Percentiles rank a stretch among this genome's conserved stretches.
These are phyloP conservation scores for Pelargonium exstipulatum DNA, from an alignment of 441 rosid genomes.

Conservation along the genomic window DNA sequence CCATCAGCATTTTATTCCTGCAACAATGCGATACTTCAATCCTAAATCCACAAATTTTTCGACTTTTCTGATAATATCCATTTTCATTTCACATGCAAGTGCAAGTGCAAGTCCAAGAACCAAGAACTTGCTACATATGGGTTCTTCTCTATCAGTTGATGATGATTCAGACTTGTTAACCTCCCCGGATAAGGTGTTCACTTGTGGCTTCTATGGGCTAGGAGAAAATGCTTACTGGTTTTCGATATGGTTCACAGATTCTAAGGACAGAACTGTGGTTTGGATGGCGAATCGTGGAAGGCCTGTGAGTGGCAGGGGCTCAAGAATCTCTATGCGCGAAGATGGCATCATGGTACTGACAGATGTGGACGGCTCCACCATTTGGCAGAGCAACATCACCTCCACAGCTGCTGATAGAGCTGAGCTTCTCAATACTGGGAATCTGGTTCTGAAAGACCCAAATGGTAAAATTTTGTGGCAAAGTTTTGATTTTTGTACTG, in stretches of 20 bases:
- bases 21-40: too few species aligned
- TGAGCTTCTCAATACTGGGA: slow-evolving; percentile 35
- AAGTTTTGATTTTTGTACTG: slow-evolving; percentile 43
- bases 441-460: slow-evolving; percentile 29
- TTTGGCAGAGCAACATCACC: slow-evolving; percentile 34
- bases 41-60: too few species aligned
- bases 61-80: neutral
- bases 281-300: slow-evolving; percentile 48
- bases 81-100: neutral
- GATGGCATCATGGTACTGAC: slow-evolving; percentile 36
- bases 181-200: slow-evolving; percentile 34
- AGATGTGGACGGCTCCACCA: slow-evolving; percentile 29
- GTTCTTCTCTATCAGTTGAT: slow-evolving; percentile 35
- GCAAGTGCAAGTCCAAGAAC: slow-evolving; percentile 8
- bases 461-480: slow-evolving; percentile 32
- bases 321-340: slow-evolving; percentile 26
- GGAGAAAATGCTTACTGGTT: slow-evolving; percentile 44
- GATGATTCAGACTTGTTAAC: slow-evolving; percentile 20
- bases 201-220: slow-evolving; percentile 34
- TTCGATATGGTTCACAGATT: slow-evolving; percentile 37
- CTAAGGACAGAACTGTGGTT: slow-evolving; percentile 33
- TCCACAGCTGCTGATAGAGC: slow-evolving; percentile 20
- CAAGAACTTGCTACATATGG: slow-evolving; percentile 18
- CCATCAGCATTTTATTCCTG: too few species aligned
- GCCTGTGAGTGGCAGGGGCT: slow-evolving; percentile 43